phyloP scores from a whole-genome alignment of 805 yeast species.

The Tanozyma kutaoensis region DNA sequence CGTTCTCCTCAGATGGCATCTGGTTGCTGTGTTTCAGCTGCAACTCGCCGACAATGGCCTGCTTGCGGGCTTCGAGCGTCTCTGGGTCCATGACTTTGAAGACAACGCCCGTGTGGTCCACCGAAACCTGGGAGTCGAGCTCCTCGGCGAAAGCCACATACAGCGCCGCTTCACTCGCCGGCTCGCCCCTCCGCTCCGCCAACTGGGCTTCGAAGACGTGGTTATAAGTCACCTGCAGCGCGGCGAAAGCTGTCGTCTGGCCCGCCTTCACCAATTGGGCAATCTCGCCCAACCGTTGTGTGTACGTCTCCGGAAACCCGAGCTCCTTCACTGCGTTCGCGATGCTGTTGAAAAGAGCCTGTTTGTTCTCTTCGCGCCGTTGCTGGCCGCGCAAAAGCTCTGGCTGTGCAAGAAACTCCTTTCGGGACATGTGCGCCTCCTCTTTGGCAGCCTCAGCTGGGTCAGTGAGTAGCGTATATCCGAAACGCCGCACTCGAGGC shows the following conservation, averaged over 20 bases:
- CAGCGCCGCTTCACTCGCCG: conserved; percentile 13
- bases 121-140: conserved; percentile 28
- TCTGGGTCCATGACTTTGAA: conserved; percentile 21
- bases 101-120: conserved; percentile 31
- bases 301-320: background rate
- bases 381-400: conserved; percentile 31
- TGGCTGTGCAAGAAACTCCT: conserved; percentile 47
- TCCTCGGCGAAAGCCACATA: conserved; percentile 24
- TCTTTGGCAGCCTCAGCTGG: conserved; percentile 41
- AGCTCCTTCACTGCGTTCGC: background rate
- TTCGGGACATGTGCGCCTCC: conserved; percentile 49
- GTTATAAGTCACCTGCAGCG: conserved; percentile 42
- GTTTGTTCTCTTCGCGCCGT: conserved; percentile 11
- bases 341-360: background rate
- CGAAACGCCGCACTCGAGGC: conserved; percentile 82
- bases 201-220: conserved; percentile 31
- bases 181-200: conserved; percentile 21
- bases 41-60: conserved; percentile 9
- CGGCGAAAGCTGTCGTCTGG: conserved; percentile 40
- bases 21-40: conserved; percentile 9
- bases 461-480: conserved; percentile 43
- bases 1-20: conserved; percentile 21
- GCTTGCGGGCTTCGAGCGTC: conserved; percentile 10
- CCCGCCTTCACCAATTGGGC: conserved; percentile 44
- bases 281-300: conserved; percentile 19